Base-by-base conservation (phyloP, 2,329 filamentous ascomycete genomes). In the Xylariaceae sp. region DNA sequence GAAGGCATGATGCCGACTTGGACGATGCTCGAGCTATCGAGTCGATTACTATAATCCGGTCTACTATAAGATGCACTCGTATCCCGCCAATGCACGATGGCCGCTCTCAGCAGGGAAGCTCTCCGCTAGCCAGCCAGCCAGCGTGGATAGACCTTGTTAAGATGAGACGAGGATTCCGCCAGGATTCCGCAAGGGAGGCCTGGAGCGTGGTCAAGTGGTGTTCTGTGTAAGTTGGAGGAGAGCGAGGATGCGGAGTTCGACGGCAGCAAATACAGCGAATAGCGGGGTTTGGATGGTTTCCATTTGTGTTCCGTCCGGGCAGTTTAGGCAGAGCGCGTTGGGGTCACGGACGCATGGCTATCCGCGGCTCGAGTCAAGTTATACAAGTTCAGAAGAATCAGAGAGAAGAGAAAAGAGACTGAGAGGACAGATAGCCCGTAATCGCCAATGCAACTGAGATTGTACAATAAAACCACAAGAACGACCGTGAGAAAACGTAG, bases 1-100 rank as follows among this genome's bases (percentile, higher is more conserved):
- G 74, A 70, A 35, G 72, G 69, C 76, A 78, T 78, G 56, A 64
- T 67, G 57, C 53, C 44, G 34, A 9, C n/a, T 55, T 51, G 17
- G 42, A 47, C 49, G 49, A n/a, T 13, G 34, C 23, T 49, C 11
- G 3, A 18, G 9, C 37, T 42, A 9, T 42, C 37, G 37, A 42
- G 37, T 42, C 37, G 23, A 30, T 30, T 30, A 30, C 23, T 30
- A 30, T 30, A 30, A 30, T 30, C 23, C 23, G 23, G 4, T 30
- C 23, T 30, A 30, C 23, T 30, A 30, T 30, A 30, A 30, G 23
- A 30, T 52, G 44, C 8, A 34, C 37, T 47, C 13, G 49, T 13
- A 35, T 48, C 45, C 47, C 37, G 44, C 34, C 39, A n/a, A 39
- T 39, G 37, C 1, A 42, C 23, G 23, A 1, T 30, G 1, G 23